Base-by-base conservation (phyloP, 2,329 filamentous ascomycete species). In the Neonectria ditissima region DNA sequence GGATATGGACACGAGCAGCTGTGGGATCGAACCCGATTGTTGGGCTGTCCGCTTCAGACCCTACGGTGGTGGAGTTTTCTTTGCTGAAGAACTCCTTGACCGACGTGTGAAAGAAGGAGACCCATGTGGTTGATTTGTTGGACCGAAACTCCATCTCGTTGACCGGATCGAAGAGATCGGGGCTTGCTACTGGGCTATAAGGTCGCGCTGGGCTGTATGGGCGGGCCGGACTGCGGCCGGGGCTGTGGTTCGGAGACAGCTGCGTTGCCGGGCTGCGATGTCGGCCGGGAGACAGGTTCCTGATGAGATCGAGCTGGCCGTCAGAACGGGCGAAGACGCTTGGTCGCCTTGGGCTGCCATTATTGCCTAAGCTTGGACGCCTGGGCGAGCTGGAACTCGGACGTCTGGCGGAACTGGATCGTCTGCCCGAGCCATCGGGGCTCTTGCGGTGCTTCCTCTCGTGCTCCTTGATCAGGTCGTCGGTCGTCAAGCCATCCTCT, bases 401-500 rank as follows among this genome's bases (percentile, higher is more conserved):
- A 3, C 69, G 69, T 14, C 67, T 64, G 3, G 65, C 65, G 10
- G 71, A 73, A 10, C 71, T 73, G 9, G 68, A 68, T 58, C 69
- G 53, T 43, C 65, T 63, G 3, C 69, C 68, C 0, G 65, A 65
- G 3, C 65, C 63, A 13, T 69, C 66, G 0, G 64, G 62, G 10
- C 62, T 69, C 41, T 61, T 64, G 30, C 75, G 72, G 14, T 75
- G 74, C 9, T 71, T 71, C 16, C 73, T 70, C 47, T 81, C 79
- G 51, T 76, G 70, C n/a, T 80, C 76, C 16, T 78, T 79, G 37
- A 80, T 72, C 1, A 81, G 68, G 45, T 82, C 80, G 16, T 81
- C 79, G 0, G 80, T 82, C 0, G 80, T 80, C 10, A 80, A 65
- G 0, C 80, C 81, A 48, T 84, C 82, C 34, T 83, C 80, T 0